Percentiles rank a stretch among this genome's conserved stretches.
phyloP scores from a whole-genome alignment of 106 monocot genomes.

The Amphibolis antarctica region DNA sequence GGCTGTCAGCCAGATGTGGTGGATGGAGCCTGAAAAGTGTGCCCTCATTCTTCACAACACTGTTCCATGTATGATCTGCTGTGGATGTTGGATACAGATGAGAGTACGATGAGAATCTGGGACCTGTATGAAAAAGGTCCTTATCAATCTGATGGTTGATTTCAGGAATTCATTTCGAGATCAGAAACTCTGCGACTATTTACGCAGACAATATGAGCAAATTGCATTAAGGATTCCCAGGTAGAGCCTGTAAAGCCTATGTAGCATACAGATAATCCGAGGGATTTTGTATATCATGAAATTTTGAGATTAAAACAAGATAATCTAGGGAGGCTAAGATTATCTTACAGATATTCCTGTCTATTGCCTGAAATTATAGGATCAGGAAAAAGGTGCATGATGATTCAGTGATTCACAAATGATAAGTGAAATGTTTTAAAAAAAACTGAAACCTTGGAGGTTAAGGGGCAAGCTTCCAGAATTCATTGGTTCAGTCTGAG shows the following conservation, averaged over 20 bases:
- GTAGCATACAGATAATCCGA: background rate
- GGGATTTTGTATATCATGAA: background rate
- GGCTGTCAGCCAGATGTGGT: conserved; percentile 20
- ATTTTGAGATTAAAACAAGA: background rate
- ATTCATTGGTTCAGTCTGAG: conserved; percentile 39
- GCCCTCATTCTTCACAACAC: conserved; percentile 22
- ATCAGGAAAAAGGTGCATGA: too few relatives aligned
- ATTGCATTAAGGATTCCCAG: background rate
- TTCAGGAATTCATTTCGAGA: background rate
- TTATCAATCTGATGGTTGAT: too few relatives aligned
- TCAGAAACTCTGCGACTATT: background rate
- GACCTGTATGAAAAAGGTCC: conserved; percentile 18
- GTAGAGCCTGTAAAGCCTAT: background rate
- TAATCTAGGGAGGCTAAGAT: background rate
- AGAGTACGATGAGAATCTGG: conserved; percentile 30
- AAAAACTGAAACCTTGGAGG: conserved; percentile 40
- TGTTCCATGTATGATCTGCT: conserved; percentile 21
- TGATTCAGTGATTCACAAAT: background rate
- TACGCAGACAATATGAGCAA: background rate
- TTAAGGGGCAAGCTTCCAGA: conserved; percentile 32
- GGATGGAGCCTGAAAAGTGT: conserved; percentile 1
- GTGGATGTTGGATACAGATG: conserved; percentile 23
- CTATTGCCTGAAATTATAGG: background rate
- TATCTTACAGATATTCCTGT: background rate
- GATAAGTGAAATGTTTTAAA: background rate